Percentiles rank a stretch among this genome's conserved stretches.
phyloP scores from a whole-genome alignment of 331 rosid genomes.

The Malus hybrid region DNA sequence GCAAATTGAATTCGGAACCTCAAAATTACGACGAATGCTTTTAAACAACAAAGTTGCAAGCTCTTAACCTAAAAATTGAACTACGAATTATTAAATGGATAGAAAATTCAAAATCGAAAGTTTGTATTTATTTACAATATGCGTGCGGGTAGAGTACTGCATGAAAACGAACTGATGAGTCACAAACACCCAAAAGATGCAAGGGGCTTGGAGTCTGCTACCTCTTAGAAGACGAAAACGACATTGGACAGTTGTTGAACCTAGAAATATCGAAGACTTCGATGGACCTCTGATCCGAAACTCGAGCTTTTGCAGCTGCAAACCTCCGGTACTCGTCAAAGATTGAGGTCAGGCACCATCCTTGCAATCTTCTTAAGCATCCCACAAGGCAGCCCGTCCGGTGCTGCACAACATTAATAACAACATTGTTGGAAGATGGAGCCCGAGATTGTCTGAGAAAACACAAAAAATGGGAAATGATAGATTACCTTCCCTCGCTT shows the following conservation, averaged over 20 bases:
- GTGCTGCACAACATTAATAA: constrained; percentile 31
- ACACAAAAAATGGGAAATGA: background rate
- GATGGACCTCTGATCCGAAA: constrained; percentile 65
- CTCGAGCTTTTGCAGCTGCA: constrained; percentile 69
- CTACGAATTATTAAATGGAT: no score
- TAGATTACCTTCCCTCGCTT: constrained; percentile 67
- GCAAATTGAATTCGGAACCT: no score
- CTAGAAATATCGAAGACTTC: constrained; percentile 54
- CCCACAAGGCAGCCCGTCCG: constrained; percentile 75
- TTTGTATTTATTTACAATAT: no score
- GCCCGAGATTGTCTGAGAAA: background rate
- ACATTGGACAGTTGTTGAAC: constrained; percentile 24
- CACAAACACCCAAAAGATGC: background rate
- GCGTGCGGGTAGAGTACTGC: no score
- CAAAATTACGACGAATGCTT: no score
- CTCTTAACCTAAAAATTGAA: no score
- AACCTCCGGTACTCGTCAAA: constrained; percentile 68
- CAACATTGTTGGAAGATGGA: background rate
- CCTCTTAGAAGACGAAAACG: constrained; percentile 40
- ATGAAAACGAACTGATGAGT: no score
- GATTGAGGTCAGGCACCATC: constrained; percentile 65
- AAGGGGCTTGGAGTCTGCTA: background rate
- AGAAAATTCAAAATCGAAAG: no score
- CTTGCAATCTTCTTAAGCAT: constrained; percentile 67
- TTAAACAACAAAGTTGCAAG: no score